Evolutionary conservation across 331 rosid species (phyloP).

Genomic region (Rhamnella rubrinervis): DNA sequence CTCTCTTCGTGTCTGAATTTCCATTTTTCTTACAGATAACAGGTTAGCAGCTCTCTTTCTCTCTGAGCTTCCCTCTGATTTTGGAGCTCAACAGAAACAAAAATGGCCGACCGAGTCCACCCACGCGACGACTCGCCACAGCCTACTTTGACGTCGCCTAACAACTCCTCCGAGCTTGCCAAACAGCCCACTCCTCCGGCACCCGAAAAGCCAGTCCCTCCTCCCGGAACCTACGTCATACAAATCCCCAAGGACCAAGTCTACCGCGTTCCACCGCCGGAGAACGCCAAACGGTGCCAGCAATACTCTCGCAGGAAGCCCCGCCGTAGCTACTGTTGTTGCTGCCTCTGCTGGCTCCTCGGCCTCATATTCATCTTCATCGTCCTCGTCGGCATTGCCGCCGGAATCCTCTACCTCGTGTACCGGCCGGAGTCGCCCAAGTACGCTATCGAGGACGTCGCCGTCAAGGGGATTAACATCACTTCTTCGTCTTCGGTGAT

Average conservation of each 20-base stretch:
- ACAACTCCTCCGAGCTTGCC: constrained; percentile 16
- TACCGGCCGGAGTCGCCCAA: constrained; percentile 54
- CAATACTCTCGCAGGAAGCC: constrained; percentile 34
- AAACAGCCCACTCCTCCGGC: constrained; percentile 13
- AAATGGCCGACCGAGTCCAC: constrained; percentile 68
- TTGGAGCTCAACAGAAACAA: background rate
- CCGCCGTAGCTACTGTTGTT: constrained; percentile 31
- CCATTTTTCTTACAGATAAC: too few species aligned
- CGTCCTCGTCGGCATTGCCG: constrained; percentile 35
- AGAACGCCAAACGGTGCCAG: constrained; percentile 51
- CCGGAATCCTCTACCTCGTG: constrained; percentile 55
- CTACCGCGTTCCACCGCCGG: constrained; percentile 82
- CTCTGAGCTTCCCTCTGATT: too few species aligned
- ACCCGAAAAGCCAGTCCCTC: constrained; percentile 43
- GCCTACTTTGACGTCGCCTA: background rate
- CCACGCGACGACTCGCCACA: constrained; percentile 35
- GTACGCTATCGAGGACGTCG: constrained; percentile 42
- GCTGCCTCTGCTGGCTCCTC: constrained; percentile 47
- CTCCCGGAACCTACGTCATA: constrained; percentile 59
- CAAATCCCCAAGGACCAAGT: constrained; percentile 74
- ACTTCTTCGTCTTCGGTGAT: constrained; percentile 28
- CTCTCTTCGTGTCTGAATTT: too few species aligned
- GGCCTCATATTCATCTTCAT: constrained; percentile 31
- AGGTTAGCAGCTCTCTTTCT: too few species aligned
- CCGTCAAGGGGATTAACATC: constrained; percentile 45